Evolutionary conservation across 441 rosid genomes (phyloP).

Genomic region (Arabidopsis hybrid): DNA sequence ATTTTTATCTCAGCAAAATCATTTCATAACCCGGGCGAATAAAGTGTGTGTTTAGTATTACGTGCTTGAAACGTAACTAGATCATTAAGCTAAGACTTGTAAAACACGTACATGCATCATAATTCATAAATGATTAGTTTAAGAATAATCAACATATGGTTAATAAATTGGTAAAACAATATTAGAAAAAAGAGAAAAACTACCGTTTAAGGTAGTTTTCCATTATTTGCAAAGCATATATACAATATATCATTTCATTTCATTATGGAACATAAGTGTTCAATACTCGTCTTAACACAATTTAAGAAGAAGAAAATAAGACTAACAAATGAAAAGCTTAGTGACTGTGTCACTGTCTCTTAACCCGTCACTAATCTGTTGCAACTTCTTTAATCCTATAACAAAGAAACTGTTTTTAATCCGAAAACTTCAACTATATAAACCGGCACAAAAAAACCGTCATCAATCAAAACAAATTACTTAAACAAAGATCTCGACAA

Average conservation of each 20-base stretch:
- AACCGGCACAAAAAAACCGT: conserved; percentile 20
- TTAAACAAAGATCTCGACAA: conserved; percentile 33
- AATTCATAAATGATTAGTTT: conserved; percentile 15
- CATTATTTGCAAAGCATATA: too few species aligned
- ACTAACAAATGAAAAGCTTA: neutral
- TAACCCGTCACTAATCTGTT: conserved; percentile 6
- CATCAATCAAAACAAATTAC: neutral
- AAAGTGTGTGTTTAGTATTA: conserved; percentile 2
- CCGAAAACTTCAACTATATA: conserved; percentile 1
- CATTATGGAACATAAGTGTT: too few species aligned
- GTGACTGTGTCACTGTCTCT: conserved; percentile 4
- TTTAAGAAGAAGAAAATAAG: too few species aligned
- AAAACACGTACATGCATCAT: conserved; percentile 33
- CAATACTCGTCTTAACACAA: too few species aligned
- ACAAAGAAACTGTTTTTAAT: conserved; percentile 1
- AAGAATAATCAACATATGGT: conserved; percentile 3
- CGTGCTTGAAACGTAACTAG: conserved; percentile 27
- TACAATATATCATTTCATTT: too few species aligned
- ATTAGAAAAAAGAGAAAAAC: neutral
- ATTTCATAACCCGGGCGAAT: neutral
- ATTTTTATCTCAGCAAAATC: too few species aligned
- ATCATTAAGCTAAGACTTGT: conserved; percentile 23
- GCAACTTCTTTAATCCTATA: neutral
- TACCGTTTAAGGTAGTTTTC: neutral
- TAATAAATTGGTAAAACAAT: neutral